These are phyloP conservation scores for Trichosporon sp. DNA, from an alignment of 1,284 basidiomycete genomes.

Conservation along the genomic window DNA sequence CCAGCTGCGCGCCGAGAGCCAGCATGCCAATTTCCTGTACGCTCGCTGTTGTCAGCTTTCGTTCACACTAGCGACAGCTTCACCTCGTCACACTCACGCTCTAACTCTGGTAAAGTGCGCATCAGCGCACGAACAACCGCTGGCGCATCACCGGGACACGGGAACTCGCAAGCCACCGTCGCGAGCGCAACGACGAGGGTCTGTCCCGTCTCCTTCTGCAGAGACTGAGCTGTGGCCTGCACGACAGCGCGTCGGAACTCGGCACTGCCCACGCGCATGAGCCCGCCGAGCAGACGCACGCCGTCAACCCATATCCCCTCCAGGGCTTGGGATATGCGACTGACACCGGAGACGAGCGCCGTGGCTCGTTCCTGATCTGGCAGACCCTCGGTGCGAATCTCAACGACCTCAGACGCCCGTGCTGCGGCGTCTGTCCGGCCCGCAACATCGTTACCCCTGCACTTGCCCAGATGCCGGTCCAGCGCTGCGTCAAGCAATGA, in stretches of 20 bases:
- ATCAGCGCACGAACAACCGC: background rate
- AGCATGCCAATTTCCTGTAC: constrained; percentile 42
- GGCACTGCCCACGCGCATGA: constrained; percentile 23
- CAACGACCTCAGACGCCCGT: constrained; percentile 41
- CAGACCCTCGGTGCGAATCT: constrained; percentile 26
- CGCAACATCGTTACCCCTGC: constrained; percentile 19
- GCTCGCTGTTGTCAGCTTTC: constrained; percentile 19
- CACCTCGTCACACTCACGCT: background rate
- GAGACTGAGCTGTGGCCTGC: background rate
- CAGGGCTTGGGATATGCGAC: constrained; percentile 25
- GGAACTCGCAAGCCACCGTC: constrained; percentile 31
- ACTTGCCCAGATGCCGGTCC: constrained; percentile 24
- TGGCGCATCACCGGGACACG: background rate
- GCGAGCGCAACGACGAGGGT: constrained; percentile 33
- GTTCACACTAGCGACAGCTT: background rate
- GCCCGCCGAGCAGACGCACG: constrained; percentile 27
- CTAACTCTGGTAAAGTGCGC: constrained; percentile 19
- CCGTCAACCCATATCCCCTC: constrained; percentile 36
- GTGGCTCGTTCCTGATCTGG: constrained; percentile 15
- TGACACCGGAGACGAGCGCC: constrained; percentile 23
- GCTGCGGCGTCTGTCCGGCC: constrained; percentile 36
- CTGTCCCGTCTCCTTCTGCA: background rate
- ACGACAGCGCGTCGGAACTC: constrained; percentile 20
- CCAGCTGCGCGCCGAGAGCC: constrained; percentile 32
- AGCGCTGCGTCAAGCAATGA: constrained; percentile 33